Conservation (phyloP, 352 stramenopile genomes). For the Phytophthora megakarya region DNA sequence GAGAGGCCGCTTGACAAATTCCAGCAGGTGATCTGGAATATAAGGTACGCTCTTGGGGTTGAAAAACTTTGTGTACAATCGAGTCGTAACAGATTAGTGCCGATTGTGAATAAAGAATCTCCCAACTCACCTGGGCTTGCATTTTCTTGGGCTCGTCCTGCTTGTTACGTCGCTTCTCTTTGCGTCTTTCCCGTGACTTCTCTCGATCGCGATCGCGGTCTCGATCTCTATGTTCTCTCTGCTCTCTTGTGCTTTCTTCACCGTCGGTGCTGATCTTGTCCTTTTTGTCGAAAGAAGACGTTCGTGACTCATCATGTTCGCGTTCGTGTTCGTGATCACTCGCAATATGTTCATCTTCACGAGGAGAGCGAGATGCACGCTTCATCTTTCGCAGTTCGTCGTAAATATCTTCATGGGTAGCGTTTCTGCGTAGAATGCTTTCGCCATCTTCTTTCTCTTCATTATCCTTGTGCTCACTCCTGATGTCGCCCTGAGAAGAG, state of each 20-base stretch:
- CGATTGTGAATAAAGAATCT: not conserved
- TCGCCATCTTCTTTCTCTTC: conserved; percentile 37
- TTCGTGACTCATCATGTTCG: conserved; percentile 24
- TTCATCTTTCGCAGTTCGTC: conserved; percentile 65
- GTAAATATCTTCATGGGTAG: conserved; percentile 54
- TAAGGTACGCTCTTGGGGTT: conserved; percentile 85
- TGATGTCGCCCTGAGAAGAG: conserved; percentile 10
- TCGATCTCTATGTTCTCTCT: conserved; percentile 9
- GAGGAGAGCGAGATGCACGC: conserved; percentile 34
- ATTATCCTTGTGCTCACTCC: conserved; percentile 32
- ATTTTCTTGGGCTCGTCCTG: conserved; percentile 76
- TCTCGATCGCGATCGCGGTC: conserved; percentile 35
- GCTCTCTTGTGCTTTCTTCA: conserved; percentile 44
- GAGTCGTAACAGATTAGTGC: not conserved
- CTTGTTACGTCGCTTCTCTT: conserved; percentile 60
- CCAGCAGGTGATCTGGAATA: conserved; percentile 78
- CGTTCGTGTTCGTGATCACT: conserved; percentile 15
- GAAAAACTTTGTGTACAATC: conserved; percentile 56
- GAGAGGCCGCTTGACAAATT: conserved; percentile 81
- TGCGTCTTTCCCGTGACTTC: conserved; percentile 54
- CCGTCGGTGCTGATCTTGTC: conserved; percentile 32
- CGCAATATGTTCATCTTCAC: conserved; percentile 31
- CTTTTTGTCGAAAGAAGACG: conserved; percentile 30
- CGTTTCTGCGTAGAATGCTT: conserved; percentile 24
- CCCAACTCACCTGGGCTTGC: conserved; percentile 47